Evolutionary conservation across 768 basidiomycete genomes (phyloP).

Genomic region (Rhodotorula paludigena): DNA sequence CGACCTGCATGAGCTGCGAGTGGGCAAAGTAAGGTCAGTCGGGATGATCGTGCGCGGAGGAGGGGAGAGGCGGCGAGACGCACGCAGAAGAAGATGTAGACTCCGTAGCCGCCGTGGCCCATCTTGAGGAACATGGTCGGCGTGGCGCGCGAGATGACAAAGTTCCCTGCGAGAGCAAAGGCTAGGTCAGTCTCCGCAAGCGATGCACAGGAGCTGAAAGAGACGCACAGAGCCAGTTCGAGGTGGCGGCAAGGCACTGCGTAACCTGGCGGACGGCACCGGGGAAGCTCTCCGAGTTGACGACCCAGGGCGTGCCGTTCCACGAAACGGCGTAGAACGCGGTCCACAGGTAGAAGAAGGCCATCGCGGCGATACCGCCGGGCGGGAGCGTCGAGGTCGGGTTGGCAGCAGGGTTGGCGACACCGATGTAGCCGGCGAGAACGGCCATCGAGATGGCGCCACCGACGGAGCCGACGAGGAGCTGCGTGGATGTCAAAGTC

Average conservation of each 20-base stretch:
- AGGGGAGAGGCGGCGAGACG: background rate
- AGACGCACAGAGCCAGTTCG: constrained; percentile 38
- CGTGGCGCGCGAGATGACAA: constrained; percentile 45
- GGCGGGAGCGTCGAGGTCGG: too few species aligned
- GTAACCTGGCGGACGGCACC: constrained; percentile 43
- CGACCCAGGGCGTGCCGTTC: constrained; percentile 52
- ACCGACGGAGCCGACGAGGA: constrained; percentile 51
- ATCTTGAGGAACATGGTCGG: constrained; percentile 45
- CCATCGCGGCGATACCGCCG: constrained; percentile 8
- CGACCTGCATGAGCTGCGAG: constrained; percentile 32
- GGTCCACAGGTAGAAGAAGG: constrained; percentile 44
- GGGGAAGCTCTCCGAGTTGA: constrained; percentile 53
- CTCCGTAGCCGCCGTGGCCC: constrained; percentile 44
- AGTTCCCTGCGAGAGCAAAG: constrained; percentile 35
- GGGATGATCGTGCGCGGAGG: background rate
- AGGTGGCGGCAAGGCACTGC: constrained; percentile 38
- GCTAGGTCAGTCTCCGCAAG: too few species aligned
- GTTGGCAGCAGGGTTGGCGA: constrained; percentile 48
- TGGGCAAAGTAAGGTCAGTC: background rate
- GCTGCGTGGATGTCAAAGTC: constrained; percentile 49
- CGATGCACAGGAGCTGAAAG: too few species aligned
- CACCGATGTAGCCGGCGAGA: constrained; percentile 53
- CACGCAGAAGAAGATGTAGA: constrained; percentile 40
- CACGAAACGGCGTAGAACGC: constrained; percentile 42
- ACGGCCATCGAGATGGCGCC: constrained; percentile 48